Percentiles rank a stretch among this genome's conserved stretches.
Evolutionary conservation across 352 stramenopile genomes (phyloP).

Genomic region (Blastocystis sp.): DNA sequence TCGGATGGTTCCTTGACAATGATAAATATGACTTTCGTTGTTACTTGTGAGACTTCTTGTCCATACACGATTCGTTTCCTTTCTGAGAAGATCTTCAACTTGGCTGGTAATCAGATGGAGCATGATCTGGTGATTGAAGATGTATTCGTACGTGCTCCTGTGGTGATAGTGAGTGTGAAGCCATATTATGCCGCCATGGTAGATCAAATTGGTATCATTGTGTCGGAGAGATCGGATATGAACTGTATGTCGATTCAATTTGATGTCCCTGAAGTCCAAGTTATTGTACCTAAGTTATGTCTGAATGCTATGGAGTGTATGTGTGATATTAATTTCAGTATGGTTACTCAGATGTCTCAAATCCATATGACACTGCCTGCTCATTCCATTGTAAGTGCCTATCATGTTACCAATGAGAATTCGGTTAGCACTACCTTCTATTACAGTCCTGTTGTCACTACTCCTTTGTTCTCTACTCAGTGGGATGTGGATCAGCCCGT

Average conservation of each 20-base stretch:
- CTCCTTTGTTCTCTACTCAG: not conserved
- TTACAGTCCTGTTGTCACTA: not conserved
- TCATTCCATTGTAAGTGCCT: not conserved
- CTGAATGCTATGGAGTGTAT: not conserved
- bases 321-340: not conserved
- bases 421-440: not conserved
- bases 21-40: not conserved
- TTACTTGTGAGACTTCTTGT: not conserved
- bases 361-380: not conserved
- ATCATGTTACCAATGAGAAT: constrained; percentile 7
- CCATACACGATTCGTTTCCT: constrained; percentile 41
- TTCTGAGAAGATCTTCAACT: constrained; percentile 37
- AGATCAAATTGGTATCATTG: not conserved
- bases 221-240: constrained; percentile 28
- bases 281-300: not conserved
- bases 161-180: not conserved
- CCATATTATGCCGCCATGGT: not conserved
- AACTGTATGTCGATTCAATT: not conserved
- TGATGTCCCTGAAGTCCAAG: not conserved
- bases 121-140: not conserved
- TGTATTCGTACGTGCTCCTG: not conserved
- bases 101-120: constrained; percentile 48
- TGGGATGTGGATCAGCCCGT: not conserved
- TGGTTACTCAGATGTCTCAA: not conserved
- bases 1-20: not conserved